Conservation (phyloP, 2,329 filamentous ascomycete species). For the Pseudogymnoascus sp. region DNA sequence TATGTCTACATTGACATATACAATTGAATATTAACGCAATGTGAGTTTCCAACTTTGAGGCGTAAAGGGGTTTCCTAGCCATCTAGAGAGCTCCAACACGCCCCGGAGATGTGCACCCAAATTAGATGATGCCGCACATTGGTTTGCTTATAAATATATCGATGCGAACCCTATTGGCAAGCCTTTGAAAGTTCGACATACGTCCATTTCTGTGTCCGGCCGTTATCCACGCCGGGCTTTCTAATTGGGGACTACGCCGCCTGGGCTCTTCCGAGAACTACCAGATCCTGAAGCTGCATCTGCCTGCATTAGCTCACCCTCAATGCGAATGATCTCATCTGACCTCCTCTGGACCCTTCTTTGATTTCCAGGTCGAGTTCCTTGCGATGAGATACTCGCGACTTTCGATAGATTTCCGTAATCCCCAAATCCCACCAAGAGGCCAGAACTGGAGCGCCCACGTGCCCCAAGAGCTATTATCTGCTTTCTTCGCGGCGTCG, state of each 20-base stretch:
- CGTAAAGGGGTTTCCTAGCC: neutral
- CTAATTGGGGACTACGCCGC: neutral
- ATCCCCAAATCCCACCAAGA: conserved; percentile 49
- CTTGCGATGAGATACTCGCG: conserved; percentile 25
- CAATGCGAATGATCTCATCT: neutral
- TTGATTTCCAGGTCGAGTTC: conserved; percentile 21
- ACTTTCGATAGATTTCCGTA: conserved; percentile 50
- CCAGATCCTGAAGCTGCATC: neutral
- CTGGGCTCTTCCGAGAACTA: neutral
- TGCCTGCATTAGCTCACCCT: neutral
- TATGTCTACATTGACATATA: neutral
- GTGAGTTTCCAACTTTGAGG: neutral
- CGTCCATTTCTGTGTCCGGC: neutral
- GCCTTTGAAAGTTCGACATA: neutral
- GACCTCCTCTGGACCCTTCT: neutral
- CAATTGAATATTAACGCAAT: neutral
- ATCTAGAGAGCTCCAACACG: neutral
- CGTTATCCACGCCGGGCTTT: neutral
- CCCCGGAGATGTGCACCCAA: neutral
- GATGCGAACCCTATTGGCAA: neutral
- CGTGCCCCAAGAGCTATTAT: conserved; percentile 35
- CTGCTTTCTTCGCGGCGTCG: conserved; percentile 34
- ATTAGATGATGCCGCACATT: neutral
- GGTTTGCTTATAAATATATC: neutral
- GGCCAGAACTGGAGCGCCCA: conserved; percentile 35